Base-by-base conservation (phyloP, 2,329 filamentous ascomycete species). In the Byssothecium circinans region DNA sequence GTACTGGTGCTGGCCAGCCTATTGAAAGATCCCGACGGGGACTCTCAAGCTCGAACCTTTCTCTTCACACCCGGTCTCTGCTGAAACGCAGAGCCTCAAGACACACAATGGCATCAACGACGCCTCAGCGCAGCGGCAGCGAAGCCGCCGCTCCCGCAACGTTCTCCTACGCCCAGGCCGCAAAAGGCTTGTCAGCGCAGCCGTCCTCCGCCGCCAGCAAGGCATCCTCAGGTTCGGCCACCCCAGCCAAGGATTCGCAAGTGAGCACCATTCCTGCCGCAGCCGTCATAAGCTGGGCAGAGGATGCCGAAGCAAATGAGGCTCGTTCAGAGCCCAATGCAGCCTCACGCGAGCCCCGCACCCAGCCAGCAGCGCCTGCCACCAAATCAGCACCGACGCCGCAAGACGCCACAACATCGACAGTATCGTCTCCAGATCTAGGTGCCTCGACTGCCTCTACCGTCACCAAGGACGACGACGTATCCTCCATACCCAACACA, bases 151-250 rank as follows among this genome's bases (percentile, higher is more conserved):
- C 52, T 43, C 66, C 81, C 54, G 78, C 83, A 52, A 78, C 83
- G 27, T 96, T 96, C 70, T 96, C 92, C 50, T 97, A 97, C 74
- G 92, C 92, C 64, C 91, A 96, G 80, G 92, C 92, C 67, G 92
- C 92, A 50, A 94, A 94, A 73, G 90, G 91, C 65, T 82, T 87
- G 62, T 75, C 81, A 46, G 63, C 74, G 46, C 65, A 75, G 42
- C 69, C 76, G 41, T 67, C 72, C 37, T 64, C 74, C 22, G 65
- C 69, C 41, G 62, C 74, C 19, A 74, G 71, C 60, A 79, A 80
- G 63, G 67, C 70, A 17, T 60, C 70, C 10, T 75, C 76, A 18
- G 74, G 72, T 35, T 58, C 70, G 19, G 66, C 63, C 12, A 75
- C 73, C 33, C 70, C 75, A 20, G 67, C 73, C 18, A 74, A 72